A percentile compares a stretch with the other conserved stretches of the same genome.
Conservation (phyloP, 148 eudicot genomes). For the Camellia sinensis region DNA sequence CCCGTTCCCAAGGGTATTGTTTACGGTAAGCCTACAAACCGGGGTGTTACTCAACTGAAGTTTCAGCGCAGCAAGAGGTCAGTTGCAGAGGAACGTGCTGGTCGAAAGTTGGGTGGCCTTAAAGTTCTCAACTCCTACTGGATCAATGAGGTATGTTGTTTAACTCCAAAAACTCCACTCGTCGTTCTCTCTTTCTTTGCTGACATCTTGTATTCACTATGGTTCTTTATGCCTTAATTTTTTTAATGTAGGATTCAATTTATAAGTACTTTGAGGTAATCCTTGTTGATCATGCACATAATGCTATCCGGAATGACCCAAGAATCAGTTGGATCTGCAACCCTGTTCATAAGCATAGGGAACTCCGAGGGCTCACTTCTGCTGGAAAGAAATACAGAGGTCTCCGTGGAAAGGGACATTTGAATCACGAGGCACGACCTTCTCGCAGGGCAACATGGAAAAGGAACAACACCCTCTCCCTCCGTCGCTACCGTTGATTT, state of each 20-base stretch:
- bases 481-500: slow-evolving; percentile 23
- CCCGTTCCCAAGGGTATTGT: slow-evolving; percentile 48
- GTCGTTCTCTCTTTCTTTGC: background rate
- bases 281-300: slow-evolving; percentile 22
- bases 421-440: slow-evolving; percentile 18
- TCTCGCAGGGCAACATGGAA: slow-evolving; percentile 24
- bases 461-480: slow-evolving; percentile 23
- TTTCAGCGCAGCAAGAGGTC: slow-evolving; percentile 41
- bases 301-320: slow-evolving; percentile 20
- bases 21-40: slow-evolving; percentile 39
- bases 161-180: background rate
- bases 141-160: slow-evolving; percentile 8
- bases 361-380: slow-evolving; percentile 24
- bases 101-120: slow-evolving; percentile 34
- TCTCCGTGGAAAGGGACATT: slow-evolving; percentile 20
- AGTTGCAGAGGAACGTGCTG: slow-evolving; percentile 42
- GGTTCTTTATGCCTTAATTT: background rate
- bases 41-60: slow-evolving; percentile 39
- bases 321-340: slow-evolving; percentile 28
- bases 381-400: slow-evolving; percentile 25
- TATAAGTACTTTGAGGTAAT: slow-evolving; percentile 27
- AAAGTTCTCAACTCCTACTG: slow-evolving; percentile 34
- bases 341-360: slow-evolving; percentile 18
- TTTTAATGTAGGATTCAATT: slow-evolving; percentile 16
- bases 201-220: background rate